Evolutionary conservation across 768 basidiomycete genomes (phyloP), one percentile per base, ranked within the genome.

Genomic region (Tephrocybe sp.): DNA sequence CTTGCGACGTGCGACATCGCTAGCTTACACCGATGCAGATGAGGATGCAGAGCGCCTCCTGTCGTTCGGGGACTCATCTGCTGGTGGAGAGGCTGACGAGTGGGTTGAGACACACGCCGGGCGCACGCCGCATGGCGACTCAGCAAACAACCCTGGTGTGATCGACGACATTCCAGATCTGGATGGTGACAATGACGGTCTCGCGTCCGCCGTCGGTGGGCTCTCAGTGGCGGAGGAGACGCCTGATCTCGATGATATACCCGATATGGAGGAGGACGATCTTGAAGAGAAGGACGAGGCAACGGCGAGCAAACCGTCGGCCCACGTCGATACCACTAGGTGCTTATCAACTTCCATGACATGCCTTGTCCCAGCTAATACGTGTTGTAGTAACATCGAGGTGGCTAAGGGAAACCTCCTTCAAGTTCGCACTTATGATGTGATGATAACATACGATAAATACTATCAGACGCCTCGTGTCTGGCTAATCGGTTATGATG

Each of bases 361-460:
- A 26, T 30, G 16, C 44, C 21, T 9, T 11, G 19, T 35, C n/a
- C 12, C 30, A 24, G 5, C 28, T 37, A 28, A 19, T 18, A 25
- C 12, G 32, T 25, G 25, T 25, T 42, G 30, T 53, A 91, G 86
- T 54, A 70, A 82, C 58, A 72, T 78, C 16, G 84, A 87, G 56
- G 75, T 79, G 18, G 81, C 84, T 27, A 90, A 84, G 53, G 84
- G 83, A 49, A 97, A 97, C 60, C 76, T 98, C 22, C 75, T 98
- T 34, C 92, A 95, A 78, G 92, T 98, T 32, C 83, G 97, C 62
- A 99, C 96, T 9, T 99, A 99, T 74, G 97, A 99, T 67, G 95
- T 98, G 62, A 92, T 97, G 88, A 98, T 99, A 75, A 92, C 92
- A 40, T 99, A 98, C 68, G 97, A 99, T 80, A 99, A 98, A 74